Conservation (phyloP, 2,329 filamentous ascomycete genomes). For the Alternaria postmessia region DNA sequence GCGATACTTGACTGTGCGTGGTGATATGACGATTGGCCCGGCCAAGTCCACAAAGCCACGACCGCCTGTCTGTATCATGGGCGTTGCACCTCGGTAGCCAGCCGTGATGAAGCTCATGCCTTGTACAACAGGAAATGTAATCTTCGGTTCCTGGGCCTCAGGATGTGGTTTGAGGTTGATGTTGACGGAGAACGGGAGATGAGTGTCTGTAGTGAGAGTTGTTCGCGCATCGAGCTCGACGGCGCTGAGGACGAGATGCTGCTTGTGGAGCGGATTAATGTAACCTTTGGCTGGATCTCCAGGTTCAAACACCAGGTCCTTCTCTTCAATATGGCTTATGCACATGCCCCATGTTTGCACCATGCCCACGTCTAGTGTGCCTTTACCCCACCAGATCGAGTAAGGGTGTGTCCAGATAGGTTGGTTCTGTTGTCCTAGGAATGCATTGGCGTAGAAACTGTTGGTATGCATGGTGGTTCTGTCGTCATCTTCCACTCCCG, state of each 20-base stretch:
- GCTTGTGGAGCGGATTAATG: constrained; percentile 77
- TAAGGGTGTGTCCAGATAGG: constrained; percentile 76
- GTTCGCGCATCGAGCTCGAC: constrained; percentile 72
- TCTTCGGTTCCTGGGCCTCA: constrained; percentile 62
- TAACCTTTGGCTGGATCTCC: constrained; percentile 59
- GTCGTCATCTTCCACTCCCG: constrained; percentile 51
- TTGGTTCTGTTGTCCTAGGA: constrained; percentile 74
- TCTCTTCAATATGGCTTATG: constrained; percentile 68
- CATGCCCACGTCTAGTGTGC: constrained; percentile 67
- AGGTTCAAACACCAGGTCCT: constrained; percentile 72
- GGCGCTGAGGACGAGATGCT: constrained; percentile 82
- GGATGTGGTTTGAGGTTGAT: constrained; percentile 69
- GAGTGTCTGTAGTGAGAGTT: constrained; percentile 61
- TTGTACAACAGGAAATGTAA: constrained; percentile 85
- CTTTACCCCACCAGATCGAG: constrained; percentile 55
- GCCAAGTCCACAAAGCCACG: constrained; percentile 75
- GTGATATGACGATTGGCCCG: constrained; percentile 64
- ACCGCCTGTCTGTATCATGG: constrained; percentile 72
- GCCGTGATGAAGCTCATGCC: constrained; percentile 89
- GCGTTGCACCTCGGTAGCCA: constrained; percentile 73
- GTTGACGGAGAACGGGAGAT: constrained; percentile 67
- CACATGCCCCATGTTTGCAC: constrained; percentile 40
- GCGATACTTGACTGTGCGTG: constrained; percentile 77
- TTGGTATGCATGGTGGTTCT: constrained; percentile 70
- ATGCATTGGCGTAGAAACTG: constrained; percentile 76